These are phyloP conservation scores for Tritrichomonas foetus DNA, from an alignment of 208 protist species.

Conservation along the genomic window DNA sequence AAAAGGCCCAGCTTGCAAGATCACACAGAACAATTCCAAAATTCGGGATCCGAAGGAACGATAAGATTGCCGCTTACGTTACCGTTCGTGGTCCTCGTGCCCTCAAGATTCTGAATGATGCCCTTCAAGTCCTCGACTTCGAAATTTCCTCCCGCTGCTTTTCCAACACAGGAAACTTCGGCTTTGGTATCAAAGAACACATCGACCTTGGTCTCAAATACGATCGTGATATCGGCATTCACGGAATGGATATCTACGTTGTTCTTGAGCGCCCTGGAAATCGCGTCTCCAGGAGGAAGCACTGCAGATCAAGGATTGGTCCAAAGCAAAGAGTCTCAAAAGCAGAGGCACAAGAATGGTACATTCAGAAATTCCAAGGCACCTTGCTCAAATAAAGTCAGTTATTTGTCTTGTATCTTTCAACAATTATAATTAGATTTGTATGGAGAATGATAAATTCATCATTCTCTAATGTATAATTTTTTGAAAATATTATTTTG, in stretches of 20 bases:
- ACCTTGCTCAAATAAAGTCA: conserved; percentile 50
- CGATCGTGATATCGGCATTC: too few relatives aligned
- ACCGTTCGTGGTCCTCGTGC: conserved; percentile 99
- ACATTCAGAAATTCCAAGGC: conserved; percentile 93
- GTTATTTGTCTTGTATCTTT: too few relatives aligned
- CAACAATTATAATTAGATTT: too few relatives aligned
- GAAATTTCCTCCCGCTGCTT: conserved; percentile 93
- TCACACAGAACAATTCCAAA: conserved; percentile 93
- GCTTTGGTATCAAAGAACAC: conserved; percentile 99
- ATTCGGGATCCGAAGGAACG: conserved; percentile 98
- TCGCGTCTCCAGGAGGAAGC: conserved; percentile 79
- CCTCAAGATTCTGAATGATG: conserved; percentile 94
- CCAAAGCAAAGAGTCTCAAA: conserved; percentile 82
- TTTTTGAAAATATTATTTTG: too few relatives aligned
- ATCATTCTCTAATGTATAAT: too few relatives aligned
- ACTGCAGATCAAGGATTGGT: conserved; percentile 75
- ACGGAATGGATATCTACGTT: conserved; percentile 91
- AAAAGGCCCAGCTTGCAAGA: background rate
- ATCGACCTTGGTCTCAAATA: conserved; percentile 99
- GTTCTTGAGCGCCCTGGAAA: conserved; percentile 90
- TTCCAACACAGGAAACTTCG: conserved; percentile 89
- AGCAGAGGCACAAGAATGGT: conserved; percentile 97
- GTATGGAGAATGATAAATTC: too few relatives aligned
- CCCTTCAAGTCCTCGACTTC: too few relatives aligned
- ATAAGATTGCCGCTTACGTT: conserved; percentile 99